Conservation (phyloP, 2,329 filamentous ascomycete species). For the Fusarium sarcochroum region DNA sequence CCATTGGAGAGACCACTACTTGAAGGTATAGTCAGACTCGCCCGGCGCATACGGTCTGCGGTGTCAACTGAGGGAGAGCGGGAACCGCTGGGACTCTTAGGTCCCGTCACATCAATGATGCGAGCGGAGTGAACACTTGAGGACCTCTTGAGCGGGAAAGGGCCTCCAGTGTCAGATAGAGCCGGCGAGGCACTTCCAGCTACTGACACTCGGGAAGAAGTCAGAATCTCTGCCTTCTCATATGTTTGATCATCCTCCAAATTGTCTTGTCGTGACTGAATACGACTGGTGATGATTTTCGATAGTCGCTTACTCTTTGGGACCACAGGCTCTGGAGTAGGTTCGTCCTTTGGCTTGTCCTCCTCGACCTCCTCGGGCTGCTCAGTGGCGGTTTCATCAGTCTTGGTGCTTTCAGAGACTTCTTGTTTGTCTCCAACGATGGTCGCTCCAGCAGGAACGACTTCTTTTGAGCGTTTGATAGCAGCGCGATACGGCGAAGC, state of each 20-base stretch:
- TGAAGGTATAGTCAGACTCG: conserved; percentile 54
- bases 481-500: conserved; percentile 43
- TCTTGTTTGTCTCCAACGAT: conserved; percentile 15
- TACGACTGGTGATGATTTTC: conserved; percentile 45
- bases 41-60: conserved; percentile 58
- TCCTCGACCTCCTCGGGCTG: conserved; percentile 18
- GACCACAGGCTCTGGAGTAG: conserved; percentile 19
- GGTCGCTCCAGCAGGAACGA: not conserved
- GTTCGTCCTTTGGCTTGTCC: conserved; percentile 14
- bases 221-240: conserved; percentile 72
- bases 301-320: conserved; percentile 43
- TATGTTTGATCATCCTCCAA: conserved; percentile 60
- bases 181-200: conserved; percentile 65
- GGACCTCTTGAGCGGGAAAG: conserved; percentile 56
- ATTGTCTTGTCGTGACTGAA: conserved; percentile 30
- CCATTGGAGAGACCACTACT: conserved; percentile 55
- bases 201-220: conserved; percentile 69
- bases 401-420: conserved; percentile 20
- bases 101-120: conserved; percentile 69
- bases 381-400: conserved; percentile 10
- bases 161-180: conserved; percentile 61
- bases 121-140: conserved; percentile 69
- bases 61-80: conserved; percentile 63
- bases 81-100: conserved; percentile 66
- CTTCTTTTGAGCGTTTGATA: conserved; percentile 31